phyloP scores from a whole-genome alignment of 2,329 filamentous ascomycete species.

The Aureobasidium sp. region DNA sequence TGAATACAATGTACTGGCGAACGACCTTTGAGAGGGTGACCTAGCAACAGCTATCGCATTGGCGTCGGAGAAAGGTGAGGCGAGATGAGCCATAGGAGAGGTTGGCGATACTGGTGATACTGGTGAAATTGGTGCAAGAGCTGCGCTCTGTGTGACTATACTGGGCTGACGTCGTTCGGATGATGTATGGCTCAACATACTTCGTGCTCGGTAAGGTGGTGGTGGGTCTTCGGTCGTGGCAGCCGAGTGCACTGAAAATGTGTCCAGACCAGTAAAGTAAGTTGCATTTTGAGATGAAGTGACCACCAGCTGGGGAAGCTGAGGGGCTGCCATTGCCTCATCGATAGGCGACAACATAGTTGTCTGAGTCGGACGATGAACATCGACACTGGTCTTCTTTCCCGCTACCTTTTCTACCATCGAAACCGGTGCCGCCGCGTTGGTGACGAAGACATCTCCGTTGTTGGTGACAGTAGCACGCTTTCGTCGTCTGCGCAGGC shows the following conservation, averaged over 20 bases:
- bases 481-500: not conserved
- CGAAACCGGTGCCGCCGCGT: not conserved
- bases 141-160: not conserved
- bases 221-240: constrained; percentile 11
- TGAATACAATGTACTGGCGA: constrained; percentile 11
- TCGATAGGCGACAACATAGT: not conserved
- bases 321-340: not conserved
- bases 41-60: not conserved
- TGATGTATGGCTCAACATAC: not conserved
- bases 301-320: not conserved
- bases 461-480: not conserved
- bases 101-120: not conserved
- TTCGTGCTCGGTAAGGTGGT: constrained; percentile 10
- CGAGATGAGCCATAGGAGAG: not conserved
- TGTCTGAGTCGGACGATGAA: not conserved
- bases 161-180: not conserved
- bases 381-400: not conserved
- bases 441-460: not conserved
- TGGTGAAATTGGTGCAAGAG: not conserved
- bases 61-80: constrained; percentile 6
- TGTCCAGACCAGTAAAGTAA: constrained; percentile 15
- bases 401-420: not conserved
- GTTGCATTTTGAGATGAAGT: constrained; percentile 8
- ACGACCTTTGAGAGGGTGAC: not conserved
- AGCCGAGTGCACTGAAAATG: not conserved